phyloP scores from a whole-genome alignment of 495 filamentous ascomycete species.

The Lasiosphaeris hirsuta region DNA sequence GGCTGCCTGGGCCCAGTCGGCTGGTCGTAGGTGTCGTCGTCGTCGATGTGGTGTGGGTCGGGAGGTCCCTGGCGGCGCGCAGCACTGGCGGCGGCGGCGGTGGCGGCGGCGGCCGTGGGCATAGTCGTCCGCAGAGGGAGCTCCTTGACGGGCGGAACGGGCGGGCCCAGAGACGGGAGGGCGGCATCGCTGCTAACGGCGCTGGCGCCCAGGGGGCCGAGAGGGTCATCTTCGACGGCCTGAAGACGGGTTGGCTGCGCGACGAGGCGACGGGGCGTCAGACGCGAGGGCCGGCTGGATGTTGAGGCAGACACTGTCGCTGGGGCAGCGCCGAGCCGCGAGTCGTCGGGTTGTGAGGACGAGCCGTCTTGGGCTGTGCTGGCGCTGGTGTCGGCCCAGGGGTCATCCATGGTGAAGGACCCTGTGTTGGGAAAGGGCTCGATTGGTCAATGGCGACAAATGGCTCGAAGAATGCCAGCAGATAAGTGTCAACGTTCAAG shows the following conservation, averaged over 20 bases:
- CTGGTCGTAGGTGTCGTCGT: slow-evolving; percentile 46
- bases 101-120: slow-evolving; percentile 20
- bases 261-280: slow-evolving; percentile 67
- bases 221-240: slow-evolving; percentile 77
- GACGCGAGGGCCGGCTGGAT: slow-evolving; percentile 28
- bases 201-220: slow-evolving; percentile 86
- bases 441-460: background rate
- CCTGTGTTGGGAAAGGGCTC: background rate
- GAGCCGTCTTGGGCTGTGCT: slow-evolving; percentile 16
- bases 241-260: slow-evolving; percentile 81
- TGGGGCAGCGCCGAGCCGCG: slow-evolving; percentile 15
- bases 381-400: slow-evolving; percentile 34
- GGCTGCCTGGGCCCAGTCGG: slow-evolving; percentile 58
- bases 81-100: slow-evolving; percentile 15
- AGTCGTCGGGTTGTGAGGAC: slow-evolving; percentile 19
- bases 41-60: slow-evolving; percentile 58
- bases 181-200: slow-evolving; percentile 49
- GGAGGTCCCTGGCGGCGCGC: slow-evolving; percentile 48
- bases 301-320: slow-evolving; percentile 42
- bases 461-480: background rate
- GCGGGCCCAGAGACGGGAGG: slow-evolving; percentile 51
- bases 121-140: slow-evolving; percentile 56
- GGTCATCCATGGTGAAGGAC: slow-evolving; percentile 31
- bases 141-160: slow-evolving; percentile 86
- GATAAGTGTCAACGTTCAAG: background rate